Conservation (phyloP, 208 protist genomes). For the Crithidia sp. region DNA sequence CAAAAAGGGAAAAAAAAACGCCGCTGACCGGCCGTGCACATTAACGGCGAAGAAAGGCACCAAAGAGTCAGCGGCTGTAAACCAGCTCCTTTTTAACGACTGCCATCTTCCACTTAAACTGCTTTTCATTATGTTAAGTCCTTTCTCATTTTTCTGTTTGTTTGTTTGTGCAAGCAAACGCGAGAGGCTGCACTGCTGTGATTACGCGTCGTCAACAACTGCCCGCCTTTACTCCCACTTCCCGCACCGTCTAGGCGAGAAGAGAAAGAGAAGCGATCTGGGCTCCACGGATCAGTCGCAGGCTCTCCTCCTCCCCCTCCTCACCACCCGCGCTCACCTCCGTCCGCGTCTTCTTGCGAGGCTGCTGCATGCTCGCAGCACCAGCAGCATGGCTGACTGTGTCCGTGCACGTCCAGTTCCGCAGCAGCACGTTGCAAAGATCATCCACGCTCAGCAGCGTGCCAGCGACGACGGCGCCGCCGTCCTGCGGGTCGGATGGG, state of each 20-base stretch:
- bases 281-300: constrained; percentile 61
- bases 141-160: neutral
- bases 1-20: too few species aligned
- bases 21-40: too few species aligned
- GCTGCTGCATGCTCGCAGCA: neutral
- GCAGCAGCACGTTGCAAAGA: constrained; percentile 66
- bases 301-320: constrained; percentile 11
- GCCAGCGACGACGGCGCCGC: constrained; percentile 29
- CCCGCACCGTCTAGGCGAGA: constrained; percentile 1
- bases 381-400: neutral
- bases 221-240: too few species aligned
- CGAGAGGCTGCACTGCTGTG: too few species aligned
- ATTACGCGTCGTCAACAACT: too few species aligned
- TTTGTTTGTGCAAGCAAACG: neutral
- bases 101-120: too few species aligned
- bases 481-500: neutral
- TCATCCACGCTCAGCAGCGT: constrained; percentile 75
- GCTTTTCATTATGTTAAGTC: too few species aligned
- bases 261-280: constrained; percentile 54
- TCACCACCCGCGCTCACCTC: neutral
- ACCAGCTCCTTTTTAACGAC: too few species aligned
- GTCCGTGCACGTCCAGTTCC: constrained; percentile 42
- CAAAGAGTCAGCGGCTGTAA: too few species aligned
- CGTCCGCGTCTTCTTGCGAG: constrained; percentile 26
- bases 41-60: too few species aligned